Percentiles rank a stretch among this genome's conserved stretches.
These are phyloP conservation scores for Geranium rotundifolium DNA, from an alignment of 345 rosid genomes.

Conservation along the genomic window DNA sequence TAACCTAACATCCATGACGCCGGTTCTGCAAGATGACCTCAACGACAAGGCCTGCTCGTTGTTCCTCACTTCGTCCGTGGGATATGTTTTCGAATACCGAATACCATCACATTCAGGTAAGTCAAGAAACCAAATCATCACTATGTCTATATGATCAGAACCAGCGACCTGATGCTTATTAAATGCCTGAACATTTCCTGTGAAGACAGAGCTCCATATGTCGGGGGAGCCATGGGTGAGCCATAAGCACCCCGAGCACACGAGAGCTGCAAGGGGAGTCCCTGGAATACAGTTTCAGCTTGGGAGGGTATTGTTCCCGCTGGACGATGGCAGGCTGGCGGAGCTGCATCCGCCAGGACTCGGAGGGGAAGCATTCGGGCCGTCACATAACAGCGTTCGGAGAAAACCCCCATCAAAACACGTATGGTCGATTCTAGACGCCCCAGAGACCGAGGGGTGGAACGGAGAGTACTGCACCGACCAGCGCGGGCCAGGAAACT, in stretches of 20 bases:
- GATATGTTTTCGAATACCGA: slow-evolving; percentile 39
- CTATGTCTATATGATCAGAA: too few relatives aligned
- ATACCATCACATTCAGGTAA: slow-evolving; percentile 36
- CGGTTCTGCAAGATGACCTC: slow-evolving; percentile 32
- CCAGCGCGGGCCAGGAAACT: slow-evolving; percentile 49
- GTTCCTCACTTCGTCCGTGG: slow-evolving; percentile 40
- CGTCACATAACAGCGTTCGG: slow-evolving; percentile 24
- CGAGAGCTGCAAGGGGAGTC: slow-evolving; percentile 43
- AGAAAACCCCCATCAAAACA: slow-evolving; percentile 31
- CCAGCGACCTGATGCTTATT: too few relatives aligned
- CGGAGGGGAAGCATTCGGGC: slow-evolving; percentile 49
- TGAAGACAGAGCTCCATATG: too few relatives aligned
- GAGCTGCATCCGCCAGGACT: slow-evolving; percentile 51
- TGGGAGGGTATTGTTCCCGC: slow-evolving; percentile 45
- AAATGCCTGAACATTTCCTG: too few relatives aligned
- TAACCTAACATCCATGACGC: slow-evolving; percentile 41
- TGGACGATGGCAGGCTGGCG: slow-evolving; percentile 61
- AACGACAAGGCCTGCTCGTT: slow-evolving; percentile 29
- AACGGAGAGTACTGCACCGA: slow-evolving; percentile 65
- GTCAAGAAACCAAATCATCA: slow-evolving; percentile 3
- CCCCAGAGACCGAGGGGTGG: slow-evolving; percentile 71
- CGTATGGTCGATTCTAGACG: slow-evolving; percentile 44
- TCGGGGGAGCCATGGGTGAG: slow-evolving; percentile 34
- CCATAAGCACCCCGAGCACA: slow-evolving; percentile 42
- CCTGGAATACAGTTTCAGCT: slow-evolving; percentile 40